These are phyloP conservation scores for Pleurotus ostreatus DNA, from an alignment of 768 basidiomycete species.

Conservation along the genomic window DNA sequence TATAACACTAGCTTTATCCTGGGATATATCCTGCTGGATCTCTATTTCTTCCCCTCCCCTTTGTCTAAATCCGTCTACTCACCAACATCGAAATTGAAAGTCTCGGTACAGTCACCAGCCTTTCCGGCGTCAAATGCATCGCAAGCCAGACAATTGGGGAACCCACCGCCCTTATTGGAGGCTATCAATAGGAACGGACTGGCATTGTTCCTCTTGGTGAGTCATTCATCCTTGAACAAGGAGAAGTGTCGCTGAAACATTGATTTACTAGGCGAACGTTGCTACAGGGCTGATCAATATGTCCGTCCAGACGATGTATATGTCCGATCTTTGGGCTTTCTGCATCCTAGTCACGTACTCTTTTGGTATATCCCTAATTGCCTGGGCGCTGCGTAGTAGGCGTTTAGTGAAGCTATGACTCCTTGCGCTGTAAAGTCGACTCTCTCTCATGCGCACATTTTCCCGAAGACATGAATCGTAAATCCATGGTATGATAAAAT, in stretches of 20 bases:
- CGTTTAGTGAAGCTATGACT: background rate
- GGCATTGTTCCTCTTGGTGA: conserved; percentile 73
- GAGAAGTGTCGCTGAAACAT: background rate
- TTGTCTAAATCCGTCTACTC: conserved; percentile 16
- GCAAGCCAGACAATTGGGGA: conserved; percentile 8
- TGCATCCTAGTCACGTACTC: conserved; percentile 60
- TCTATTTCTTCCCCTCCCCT: conserved; percentile 56
- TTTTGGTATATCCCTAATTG: conserved; percentile 50
- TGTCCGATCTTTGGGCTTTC: conserved; percentile 52
- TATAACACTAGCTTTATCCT: conserved; percentile 87
- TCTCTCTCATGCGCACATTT: too few species aligned
- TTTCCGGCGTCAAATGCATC: conserved; percentile 9
- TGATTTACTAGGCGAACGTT: conserved; percentile 68
- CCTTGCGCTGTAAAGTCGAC: too few species aligned
- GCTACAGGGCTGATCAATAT: conserved; percentile 84
- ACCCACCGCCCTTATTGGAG: conserved; percentile 57
- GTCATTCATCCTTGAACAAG: background rate
- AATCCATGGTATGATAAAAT: too few species aligned
- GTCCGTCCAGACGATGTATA: conserved; percentile 78
- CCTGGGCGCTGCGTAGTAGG: conserved; percentile 18
- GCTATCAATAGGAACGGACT: conserved; percentile 84
- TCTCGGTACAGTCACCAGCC: conserved; percentile 8
- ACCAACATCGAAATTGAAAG: conserved; percentile 27
- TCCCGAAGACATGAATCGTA: too few species aligned
- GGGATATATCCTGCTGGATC: conserved; percentile 75